These are phyloP conservation scores for Fallopia convolvulus DNA, from an alignment of 148 eudicot genomes.

Conservation along the genomic window DNA sequence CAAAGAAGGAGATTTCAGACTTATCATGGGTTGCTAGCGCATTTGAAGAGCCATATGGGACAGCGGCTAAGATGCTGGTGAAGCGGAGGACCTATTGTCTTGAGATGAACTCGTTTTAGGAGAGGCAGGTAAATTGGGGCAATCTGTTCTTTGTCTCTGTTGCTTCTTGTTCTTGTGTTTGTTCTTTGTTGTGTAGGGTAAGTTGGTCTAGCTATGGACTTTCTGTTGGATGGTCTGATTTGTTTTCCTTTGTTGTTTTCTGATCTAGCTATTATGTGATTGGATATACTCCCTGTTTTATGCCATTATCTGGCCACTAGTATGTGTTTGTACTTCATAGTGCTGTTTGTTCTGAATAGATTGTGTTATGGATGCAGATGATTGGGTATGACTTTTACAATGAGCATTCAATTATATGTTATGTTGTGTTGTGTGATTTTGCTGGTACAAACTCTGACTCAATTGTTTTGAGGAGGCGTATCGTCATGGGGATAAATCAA, in stretches of 20 bases:
- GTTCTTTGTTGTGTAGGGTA: background rate
- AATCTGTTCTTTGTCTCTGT: background rate
- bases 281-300: background rate
- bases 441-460: background rate
- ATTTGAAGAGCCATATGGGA: slow-evolving; percentile 55
- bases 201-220: background rate
- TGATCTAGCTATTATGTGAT: background rate
- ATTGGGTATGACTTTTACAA: background rate
- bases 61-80: slow-evolving; percentile 59
- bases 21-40: slow-evolving; percentile 49
- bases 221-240: background rate
- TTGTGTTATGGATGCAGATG: background rate
- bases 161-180: background rate
- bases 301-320: background rate
- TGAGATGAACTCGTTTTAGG: slow-evolving; percentile 75
- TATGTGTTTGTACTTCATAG: background rate
- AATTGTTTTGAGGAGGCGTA: background rate
- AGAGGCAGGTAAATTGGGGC: slow-evolving; percentile 12
- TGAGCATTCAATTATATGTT: background rate
- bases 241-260: background rate
- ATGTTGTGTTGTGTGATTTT: background rate
- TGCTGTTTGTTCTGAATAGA: background rate
- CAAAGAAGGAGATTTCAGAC: slow-evolving; percentile 37
- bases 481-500: background rate
- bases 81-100: slow-evolving; percentile 65